Evolutionary conservation across 2,329 filamentous ascomycete genomes (phyloP), one percentile per base, ranked within the genome.

Genomic region (Orbilia oligospora): DNA sequence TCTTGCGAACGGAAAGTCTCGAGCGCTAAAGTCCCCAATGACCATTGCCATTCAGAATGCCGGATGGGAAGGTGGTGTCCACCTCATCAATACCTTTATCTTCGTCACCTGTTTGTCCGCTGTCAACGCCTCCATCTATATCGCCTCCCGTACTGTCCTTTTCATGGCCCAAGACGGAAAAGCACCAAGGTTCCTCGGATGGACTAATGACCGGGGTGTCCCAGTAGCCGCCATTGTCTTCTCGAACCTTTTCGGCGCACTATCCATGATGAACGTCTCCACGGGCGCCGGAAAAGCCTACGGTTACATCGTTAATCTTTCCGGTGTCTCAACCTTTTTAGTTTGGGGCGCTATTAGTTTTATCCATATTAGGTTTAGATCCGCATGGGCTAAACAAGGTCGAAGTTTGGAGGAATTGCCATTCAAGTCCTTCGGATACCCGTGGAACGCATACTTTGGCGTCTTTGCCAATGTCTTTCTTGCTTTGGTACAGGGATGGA

Each of bases 21-120:
- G 90, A 72, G 90, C 91, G 0, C 86, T 93, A 27, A 88, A 91
- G 84, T 92, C 90, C 20, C 91, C 91, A 0, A 91, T 93, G 88
- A 93, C 91, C 0, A 88, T 93, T 76, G 91, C 91, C 0, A 88
- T 94, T 55, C 89, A 91, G 79, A 92, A 89, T 76, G 92, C 92
- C 0, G 92, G 92, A 0, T 94, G 91, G 88, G 84, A 91, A 69
- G 89, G 88, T 27, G 92, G 91, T 69, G 91, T 92, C 0, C 90
- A 94, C 82, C 87, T 94, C 0, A 91, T 94, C 85, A 77, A 77
- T 41, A 77, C 73, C 30, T 73, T 79, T 64, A 79, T 79, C 44
- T 72, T 73, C 44, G 3, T 79, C 36, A 79, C 76, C 12, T 72
- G 76, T 20, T 49, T 79, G 22, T 72, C 76, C 18, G 70, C 69